Conservation (phyloP, 2,329 filamentous ascomycete species). For the Geosmithia flava region DNA sequence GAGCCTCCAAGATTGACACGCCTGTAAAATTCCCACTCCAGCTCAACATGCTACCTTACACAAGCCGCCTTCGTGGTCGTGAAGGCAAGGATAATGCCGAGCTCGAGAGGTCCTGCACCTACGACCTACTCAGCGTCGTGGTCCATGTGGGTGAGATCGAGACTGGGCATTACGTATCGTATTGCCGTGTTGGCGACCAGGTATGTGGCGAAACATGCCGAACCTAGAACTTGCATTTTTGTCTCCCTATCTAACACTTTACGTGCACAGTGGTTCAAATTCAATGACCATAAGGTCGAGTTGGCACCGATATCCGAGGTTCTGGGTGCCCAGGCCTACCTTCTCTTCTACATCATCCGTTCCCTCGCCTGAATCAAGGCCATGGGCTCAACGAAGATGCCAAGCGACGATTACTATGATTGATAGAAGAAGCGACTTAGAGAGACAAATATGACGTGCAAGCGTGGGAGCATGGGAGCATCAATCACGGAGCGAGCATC, state of each 20-base stretch:
- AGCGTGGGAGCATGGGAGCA: neutral
- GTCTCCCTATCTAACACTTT: neutral
- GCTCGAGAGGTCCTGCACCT: conserved; percentile 56
- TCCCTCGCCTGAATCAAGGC: conserved; percentile 34
- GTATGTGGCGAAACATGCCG: conserved; percentile 8
- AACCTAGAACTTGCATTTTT: neutral
- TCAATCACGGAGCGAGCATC: neutral
- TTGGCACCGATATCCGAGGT: conserved; percentile 76
- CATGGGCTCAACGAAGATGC: neutral
- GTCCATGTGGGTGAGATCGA: conserved; percentile 91
- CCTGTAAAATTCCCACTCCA: conserved; percentile 75
- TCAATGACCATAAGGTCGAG: conserved; percentile 90
- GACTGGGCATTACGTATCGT: conserved; percentile 86
- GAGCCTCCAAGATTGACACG: conserved; percentile 78
- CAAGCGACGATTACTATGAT: neutral
- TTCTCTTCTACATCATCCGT: conserved; percentile 75
- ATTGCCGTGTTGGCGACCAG: conserved; percentile 68
- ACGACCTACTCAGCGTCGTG: conserved; percentile 80
- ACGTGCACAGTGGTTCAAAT: conserved; percentile 68
- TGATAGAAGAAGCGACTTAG: neutral
- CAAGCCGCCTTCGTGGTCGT: conserved; percentile 46
- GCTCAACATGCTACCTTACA: conserved; percentile 85
- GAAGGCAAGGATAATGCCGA: conserved; percentile 42
- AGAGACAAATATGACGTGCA: neutral
- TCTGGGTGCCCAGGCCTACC: conserved; percentile 72